Conservation (phyloP, 805 yeast species). For the Torulaspora franciscae region DNA sequence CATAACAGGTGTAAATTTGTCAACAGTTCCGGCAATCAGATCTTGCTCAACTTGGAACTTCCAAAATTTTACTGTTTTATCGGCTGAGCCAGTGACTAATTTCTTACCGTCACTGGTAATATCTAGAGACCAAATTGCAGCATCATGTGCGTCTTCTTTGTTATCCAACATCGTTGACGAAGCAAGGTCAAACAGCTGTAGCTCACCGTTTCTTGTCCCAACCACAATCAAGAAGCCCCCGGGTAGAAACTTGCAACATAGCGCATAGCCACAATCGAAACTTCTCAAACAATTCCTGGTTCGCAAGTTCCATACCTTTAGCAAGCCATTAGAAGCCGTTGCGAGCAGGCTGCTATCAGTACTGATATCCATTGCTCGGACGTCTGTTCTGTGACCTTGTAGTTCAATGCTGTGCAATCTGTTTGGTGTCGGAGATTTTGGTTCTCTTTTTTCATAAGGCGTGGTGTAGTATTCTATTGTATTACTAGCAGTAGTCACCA, state of each 20-base stretch:
- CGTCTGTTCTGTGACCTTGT: conserved; percentile 86
- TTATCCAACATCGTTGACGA: conserved; percentile 68
- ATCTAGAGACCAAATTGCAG: conserved; percentile 89
- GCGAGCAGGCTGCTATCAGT: conserved; percentile 76
- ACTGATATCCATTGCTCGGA: conserved; percentile 77
- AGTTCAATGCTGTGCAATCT: conserved; percentile 60
- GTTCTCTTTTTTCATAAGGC: conserved; percentile 54
- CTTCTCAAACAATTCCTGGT: conserved; percentile 76
- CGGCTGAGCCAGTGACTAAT: conserved; percentile 90
- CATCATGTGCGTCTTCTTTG: conserved; percentile 69
- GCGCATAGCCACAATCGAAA: conserved; percentile 82
- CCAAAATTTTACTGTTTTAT: conserved; percentile 88
- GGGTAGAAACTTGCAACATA: conserved; percentile 76
- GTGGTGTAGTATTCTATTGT: conserved; percentile 64
- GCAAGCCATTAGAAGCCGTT: conserved; percentile 83
- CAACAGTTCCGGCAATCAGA: conserved; percentile 61
- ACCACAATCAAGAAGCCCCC: conserved; percentile 84
- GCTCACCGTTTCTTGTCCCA: conserved; percentile 82
- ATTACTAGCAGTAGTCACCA: conserved; percentile 66
- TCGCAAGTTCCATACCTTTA: conserved; percentile 82
- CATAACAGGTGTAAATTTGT: conserved; percentile 47
- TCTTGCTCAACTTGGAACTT: conserved; percentile 64
- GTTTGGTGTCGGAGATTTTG: conserved; percentile 37
- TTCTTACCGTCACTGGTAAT: conserved; percentile 79
- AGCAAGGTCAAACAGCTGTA: conserved; percentile 82